Base-by-base conservation (phyloP, 768 basidiomycete genomes). In the Daedaleopsis sinensis region DNA sequence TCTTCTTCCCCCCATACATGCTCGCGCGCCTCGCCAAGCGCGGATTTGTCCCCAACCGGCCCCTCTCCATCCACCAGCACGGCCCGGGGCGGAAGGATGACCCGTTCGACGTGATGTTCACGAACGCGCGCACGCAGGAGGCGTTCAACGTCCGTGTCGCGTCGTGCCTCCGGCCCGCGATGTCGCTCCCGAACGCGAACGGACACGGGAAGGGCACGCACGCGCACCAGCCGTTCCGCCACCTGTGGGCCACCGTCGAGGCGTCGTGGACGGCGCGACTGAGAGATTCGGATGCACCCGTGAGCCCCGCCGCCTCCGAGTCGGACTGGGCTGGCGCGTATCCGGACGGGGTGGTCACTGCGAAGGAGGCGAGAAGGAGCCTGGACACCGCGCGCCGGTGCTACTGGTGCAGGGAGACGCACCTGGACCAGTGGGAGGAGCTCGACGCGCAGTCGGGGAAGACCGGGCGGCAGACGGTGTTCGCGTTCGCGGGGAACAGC, bases 351-450 rank as follows among this genome's bases (percentile, higher is more conserved):
- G 27, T 32, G 27, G 27, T 32, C 27, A 7, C 27, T 32, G 27
- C 27, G 13, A 42, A 24, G 23, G 21, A 23, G 8, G 21, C 19
- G 47, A 49, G 47, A 21, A 15, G 12, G 13, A 24, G 12, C 23
- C 15, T 24, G 13, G 47, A 23, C 12, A 0, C 1, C 11, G 23
- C 21, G 12, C 21, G 47, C 23, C 47, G 13, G 21, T 49, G 47
- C 47, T 49, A 49, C 15, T 49, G 47, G 47, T 49, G 47, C 47
- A 49, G 47, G 47, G 47, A 49, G 47, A 24, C 23, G 23, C 47
- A 49, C 10, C 23, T 49, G 12, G 47, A 49, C 24, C 47, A 49
- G 23, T 49, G 47, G 47, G 21, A 13, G 12, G 47, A 21, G 47
- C 47, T 49, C 23, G 47, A 49, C 47, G 21, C 47, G 47, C 47